Evolutionary conservation across 805 yeast genomes (phyloP).

Genomic region (Scheffersomyces amazonensis): DNA sequence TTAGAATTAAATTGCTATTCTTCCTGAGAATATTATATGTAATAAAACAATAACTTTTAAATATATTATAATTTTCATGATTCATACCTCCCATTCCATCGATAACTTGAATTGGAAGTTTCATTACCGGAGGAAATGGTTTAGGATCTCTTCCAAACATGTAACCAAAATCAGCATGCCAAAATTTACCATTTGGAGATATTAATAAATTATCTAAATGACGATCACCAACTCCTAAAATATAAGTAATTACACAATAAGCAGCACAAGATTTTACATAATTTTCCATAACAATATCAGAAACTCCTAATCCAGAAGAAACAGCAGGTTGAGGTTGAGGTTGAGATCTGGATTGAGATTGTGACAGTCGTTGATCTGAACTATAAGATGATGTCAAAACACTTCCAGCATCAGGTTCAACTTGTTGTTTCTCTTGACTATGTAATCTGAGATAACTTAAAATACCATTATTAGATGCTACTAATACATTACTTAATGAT

Average conservation of each 20-base stretch:
- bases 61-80: slow-evolving; percentile 80
- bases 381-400: slow-evolving; percentile 12
- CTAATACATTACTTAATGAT: slow-evolving; percentile 1
- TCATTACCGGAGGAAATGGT: slow-evolving; percentile 98
- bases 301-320: slow-evolving; percentile 45
- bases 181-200: slow-evolving; percentile 78
- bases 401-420: slow-evolving; percentile 23
- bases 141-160: slow-evolving; percentile 96
- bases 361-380: slow-evolving; percentile 8
- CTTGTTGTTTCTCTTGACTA: slow-evolving; percentile 28
- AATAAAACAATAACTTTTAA: slow-evolving; percentile 91
- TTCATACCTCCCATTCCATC: slow-evolving; percentile 97
- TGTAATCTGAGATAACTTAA: slow-evolving; percentile 66
- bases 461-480: slow-evolving; percentile 56
- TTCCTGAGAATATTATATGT: slow-evolving; percentile 88
- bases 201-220: slow-evolving; percentile 87
- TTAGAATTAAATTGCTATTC: slow-evolving; percentile 84
- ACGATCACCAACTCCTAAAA: slow-evolving; percentile 95
- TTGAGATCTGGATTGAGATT: slow-evolving; percentile 4
- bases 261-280: slow-evolving; percentile 96
- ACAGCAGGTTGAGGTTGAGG: slow-evolving; percentile 27
- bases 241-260: slow-evolving; percentile 91
- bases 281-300: slow-evolving; percentile 79
- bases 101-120: slow-evolving; percentile 90
- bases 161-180: slow-evolving; percentile 98